phyloP scores from a whole-genome alignment of 257 asterid species.

The Nicotiana sylvestris region DNA sequence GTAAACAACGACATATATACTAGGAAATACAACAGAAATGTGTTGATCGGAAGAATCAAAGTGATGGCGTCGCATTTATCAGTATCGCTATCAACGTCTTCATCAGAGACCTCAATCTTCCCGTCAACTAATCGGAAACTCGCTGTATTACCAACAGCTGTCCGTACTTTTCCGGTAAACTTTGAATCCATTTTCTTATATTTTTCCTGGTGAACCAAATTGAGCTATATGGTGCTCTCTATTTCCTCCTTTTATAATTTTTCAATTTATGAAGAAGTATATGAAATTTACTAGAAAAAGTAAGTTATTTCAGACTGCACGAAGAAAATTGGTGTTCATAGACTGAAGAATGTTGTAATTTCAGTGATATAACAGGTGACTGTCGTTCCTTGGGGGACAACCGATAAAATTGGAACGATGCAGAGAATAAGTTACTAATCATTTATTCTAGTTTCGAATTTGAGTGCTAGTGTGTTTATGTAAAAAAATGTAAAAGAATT shows the following conservation, averaged over 20 bases:
- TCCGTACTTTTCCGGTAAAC: conserved; percentile 14
- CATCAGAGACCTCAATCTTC: conserved; percentile 17
- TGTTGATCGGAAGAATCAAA: neutral
- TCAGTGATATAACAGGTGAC: neutral
- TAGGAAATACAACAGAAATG: neutral
- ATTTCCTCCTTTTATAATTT: neutral
- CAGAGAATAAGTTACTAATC: neutral
- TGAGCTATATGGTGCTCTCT: neutral
- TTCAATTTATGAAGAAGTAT: neutral
- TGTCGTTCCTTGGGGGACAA: neutral
- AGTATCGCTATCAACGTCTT: conserved; percentile 5
- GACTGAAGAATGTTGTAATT: neutral
- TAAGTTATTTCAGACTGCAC: neutral
- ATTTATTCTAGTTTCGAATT: neutral
- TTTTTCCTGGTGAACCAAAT: neutral
- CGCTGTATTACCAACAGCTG: conserved; percentile 7
- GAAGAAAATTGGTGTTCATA: neutral
- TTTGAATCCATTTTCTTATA: neutral
- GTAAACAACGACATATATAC: neutral
- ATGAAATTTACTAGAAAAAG: neutral
- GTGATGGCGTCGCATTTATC: conserved; percentile 22
- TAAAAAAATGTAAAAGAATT: neutral
- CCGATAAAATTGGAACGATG: neutral
- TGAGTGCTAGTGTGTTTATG: neutral
- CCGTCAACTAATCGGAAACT: conserved; percentile 7